Conservation (phyloP, 805 yeast species). For the Zygoascus flipseniorum region DNA sequence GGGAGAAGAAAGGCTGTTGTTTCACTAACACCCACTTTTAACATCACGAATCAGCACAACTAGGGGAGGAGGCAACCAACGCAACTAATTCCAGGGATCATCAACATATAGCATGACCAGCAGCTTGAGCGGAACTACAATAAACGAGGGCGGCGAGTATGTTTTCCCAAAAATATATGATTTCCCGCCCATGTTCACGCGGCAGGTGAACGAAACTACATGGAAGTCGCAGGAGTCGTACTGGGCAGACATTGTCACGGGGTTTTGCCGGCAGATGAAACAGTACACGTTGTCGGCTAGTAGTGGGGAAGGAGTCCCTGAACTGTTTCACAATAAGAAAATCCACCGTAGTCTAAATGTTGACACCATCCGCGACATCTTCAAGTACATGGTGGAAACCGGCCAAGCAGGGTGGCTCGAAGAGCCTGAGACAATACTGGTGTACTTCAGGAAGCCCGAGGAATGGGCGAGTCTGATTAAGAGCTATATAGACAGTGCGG, state of each 20-base stretch:
- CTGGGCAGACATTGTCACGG: constrained; percentile 62
- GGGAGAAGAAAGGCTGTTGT: not conserved
- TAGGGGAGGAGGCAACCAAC: no score
- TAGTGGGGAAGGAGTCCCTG: constrained; percentile 10
- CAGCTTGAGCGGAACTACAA: no score
- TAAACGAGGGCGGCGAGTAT: constrained; percentile 1
- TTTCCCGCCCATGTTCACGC: constrained; percentile 89
- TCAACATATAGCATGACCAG: no score
- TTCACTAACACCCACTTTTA: no score
- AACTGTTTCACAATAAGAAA: constrained; percentile 24
- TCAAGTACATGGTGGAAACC: constrained; percentile 46
- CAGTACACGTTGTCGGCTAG: constrained; percentile 42
- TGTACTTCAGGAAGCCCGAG: constrained; percentile 64
- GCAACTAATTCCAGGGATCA: no score
- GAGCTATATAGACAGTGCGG: constrained; percentile 69
- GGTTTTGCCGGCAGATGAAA: constrained; percentile 48
- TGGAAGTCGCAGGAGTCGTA: constrained; percentile 68
- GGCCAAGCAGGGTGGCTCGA: constrained; percentile 48
- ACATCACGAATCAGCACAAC: no score
- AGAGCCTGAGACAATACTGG: constrained; percentile 24
- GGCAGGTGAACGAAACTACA: constrained; percentile 76
- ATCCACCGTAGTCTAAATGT: constrained; percentile 39
- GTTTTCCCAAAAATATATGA: constrained; percentile 48
- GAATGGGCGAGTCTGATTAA: constrained; percentile 57
- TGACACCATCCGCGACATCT: constrained; percentile 47